These are phyloP conservation scores for Brassica carinata DNA, from an alignment of 345 rosid genomes.

Conservation along the genomic window DNA sequence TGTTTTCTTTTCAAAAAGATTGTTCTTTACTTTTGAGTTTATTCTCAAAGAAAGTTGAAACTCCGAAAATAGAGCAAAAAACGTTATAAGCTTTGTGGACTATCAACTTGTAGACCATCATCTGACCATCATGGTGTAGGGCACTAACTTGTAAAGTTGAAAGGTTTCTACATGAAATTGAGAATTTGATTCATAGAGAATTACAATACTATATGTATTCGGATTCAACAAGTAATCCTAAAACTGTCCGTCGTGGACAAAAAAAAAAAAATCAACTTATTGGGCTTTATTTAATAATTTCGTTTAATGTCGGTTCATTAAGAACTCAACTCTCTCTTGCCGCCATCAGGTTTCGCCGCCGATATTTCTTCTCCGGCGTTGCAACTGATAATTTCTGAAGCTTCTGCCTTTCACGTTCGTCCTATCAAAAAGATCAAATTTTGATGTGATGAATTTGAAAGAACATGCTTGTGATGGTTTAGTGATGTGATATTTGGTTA, in stretches of 20 bases:
- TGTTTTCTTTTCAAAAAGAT: neutral
- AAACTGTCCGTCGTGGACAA: neutral
- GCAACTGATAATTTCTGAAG: conserved; percentile 38
- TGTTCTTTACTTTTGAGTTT: neutral
- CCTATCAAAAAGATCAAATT: neutral
- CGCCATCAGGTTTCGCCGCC: too few relatives aligned
- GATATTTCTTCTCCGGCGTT: too few relatives aligned
- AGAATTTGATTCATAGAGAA: neutral
- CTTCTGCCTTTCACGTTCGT: conserved; percentile 81
- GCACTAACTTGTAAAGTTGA: too few relatives aligned
- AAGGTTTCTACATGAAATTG: neutral
- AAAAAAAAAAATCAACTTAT: neutral
- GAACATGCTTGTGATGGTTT: conserved; percentile 5
- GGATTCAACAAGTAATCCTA: neutral
- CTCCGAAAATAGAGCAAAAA: neutral
- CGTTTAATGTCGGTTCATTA: neutral
- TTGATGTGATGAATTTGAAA: too few relatives aligned
- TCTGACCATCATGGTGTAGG: too few relatives aligned
- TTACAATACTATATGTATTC: neutral
- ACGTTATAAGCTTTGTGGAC: neutral
- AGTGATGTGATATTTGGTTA: conserved; percentile 43
- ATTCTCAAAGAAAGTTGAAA: neutral
- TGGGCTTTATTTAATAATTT: neutral
- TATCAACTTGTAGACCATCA: neutral
- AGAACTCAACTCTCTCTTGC: too few relatives aligned